Evolutionary conservation across 768 basidiomycete species (phyloP).

Genomic region (Pleurotus cornucopiae): DNA sequence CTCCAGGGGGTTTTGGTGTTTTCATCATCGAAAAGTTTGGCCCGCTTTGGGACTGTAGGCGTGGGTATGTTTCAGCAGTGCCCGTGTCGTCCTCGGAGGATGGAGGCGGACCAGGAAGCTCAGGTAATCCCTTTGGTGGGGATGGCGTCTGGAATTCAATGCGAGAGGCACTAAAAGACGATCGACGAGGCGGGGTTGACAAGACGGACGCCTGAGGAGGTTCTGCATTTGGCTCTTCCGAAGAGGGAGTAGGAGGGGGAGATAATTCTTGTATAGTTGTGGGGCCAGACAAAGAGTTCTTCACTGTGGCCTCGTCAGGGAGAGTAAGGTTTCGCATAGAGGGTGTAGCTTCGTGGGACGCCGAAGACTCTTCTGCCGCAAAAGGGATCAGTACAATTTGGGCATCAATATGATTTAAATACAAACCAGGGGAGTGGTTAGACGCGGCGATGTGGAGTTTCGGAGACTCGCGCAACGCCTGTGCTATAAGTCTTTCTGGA

Average conservation of each 20-base stretch:
- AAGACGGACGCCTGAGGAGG: slow-evolving; percentile 13
- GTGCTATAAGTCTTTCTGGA: background rate
- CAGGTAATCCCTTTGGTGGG: slow-evolving; percentile 57
- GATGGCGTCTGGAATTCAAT: slow-evolving; percentile 59
- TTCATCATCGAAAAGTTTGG: slow-evolving; percentile 24
- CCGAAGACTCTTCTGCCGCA: slow-evolving; percentile 6
- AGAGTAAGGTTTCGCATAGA: slow-evolving; percentile 14
- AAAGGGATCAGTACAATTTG: background rate
- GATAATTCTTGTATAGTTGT: slow-evolving; percentile 13
- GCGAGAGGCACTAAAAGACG: slow-evolving; percentile 35
- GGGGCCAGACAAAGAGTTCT: slow-evolving; percentile 1
- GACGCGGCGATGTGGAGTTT: background rate
- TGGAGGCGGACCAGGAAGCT: slow-evolving; percentile 64
- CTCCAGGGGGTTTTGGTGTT: slow-evolving; percentile 45
- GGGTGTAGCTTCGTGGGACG: slow-evolving; percentile 21
- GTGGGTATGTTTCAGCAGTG: slow-evolving; percentile 7
- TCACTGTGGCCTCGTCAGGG: slow-evolving; percentile 4
- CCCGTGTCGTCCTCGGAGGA: slow-evolving; percentile 45
- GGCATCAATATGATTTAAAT: background rate
- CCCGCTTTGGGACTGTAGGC: background rate
- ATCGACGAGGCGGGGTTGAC: slow-evolving; percentile 45
- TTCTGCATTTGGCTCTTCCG: slow-evolving; percentile 8
- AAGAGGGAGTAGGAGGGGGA: slow-evolving; percentile 28
- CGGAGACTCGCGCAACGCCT: background rate
- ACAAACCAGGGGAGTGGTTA: background rate